Conservation (phyloP, 768 basidiomycete species). For the Gelatoporia subvermispora region DNA sequence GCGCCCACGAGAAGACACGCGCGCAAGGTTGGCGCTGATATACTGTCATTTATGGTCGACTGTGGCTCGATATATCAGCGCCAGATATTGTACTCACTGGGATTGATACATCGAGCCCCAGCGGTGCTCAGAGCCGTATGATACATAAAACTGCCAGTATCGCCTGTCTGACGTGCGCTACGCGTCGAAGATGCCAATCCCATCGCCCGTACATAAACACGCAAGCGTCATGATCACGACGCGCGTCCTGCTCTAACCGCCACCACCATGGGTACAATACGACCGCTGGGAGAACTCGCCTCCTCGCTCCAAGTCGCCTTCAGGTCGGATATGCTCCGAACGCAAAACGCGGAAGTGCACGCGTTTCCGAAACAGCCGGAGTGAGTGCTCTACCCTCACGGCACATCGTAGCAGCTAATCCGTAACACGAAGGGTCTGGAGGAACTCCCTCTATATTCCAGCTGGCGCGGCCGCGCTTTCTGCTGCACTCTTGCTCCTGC, state of each 20-base stretch:
- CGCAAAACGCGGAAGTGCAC: neutral
- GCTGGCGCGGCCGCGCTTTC: conserved; percentile 7
- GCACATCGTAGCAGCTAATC: neutral
- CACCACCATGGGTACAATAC: neutral
- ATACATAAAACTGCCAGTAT: too few species aligned
- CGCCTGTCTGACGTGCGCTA: too few species aligned
- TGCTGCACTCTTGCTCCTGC: conserved; percentile 5
- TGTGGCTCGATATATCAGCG: too few species aligned
- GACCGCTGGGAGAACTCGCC: neutral
- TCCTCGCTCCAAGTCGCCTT: neutral
- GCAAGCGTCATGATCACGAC: neutral
- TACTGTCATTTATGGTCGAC: too few species aligned
- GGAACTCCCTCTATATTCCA: conserved; percentile 9
- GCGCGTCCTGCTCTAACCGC: neutral
- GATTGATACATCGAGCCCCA: too few species aligned
- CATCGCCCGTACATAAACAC: neutral
- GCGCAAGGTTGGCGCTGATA: too few species aligned
- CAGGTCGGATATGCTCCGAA: neutral
- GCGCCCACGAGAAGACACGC: too few species aligned
- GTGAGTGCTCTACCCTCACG: neutral
- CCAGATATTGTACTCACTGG: too few species aligned
- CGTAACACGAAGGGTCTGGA: conserved; percentile 3
- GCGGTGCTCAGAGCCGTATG: too few species aligned
- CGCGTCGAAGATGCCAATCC: neutral
- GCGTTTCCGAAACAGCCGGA: neutral